A percentile compares a stretch with the other conserved stretches of the same genome.
phyloP scores from a whole-genome alignment of 257 asterid genomes.

The Parsonsia alboflavescens region DNA sequence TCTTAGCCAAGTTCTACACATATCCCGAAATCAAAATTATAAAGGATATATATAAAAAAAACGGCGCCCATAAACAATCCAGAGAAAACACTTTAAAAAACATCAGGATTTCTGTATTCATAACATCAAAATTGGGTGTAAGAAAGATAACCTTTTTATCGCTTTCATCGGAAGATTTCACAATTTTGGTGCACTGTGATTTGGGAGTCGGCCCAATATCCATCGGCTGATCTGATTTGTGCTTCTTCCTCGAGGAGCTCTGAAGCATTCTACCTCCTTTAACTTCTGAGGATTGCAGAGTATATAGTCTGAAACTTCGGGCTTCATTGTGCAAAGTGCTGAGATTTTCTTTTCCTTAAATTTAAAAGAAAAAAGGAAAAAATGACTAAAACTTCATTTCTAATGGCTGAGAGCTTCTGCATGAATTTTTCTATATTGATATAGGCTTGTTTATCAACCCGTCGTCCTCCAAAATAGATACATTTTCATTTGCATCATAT shows the following conservation, averaged over 20 bases:
- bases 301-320: not conserved
- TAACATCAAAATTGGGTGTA: not conserved
- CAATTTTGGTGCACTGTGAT: conserved; percentile 48
- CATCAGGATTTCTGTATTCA: not conserved
- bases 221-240: conserved; percentile 50
- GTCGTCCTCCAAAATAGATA: no score
- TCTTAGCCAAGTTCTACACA: conserved; percentile 47
- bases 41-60: not conserved
- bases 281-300: not conserved
- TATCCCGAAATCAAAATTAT: not conserved
- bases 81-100: not conserved
- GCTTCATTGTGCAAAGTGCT: not conserved
- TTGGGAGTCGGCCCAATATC: conserved; percentile 39
- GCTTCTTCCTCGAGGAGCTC: conserved; percentile 31
- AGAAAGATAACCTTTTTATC: conserved; percentile 44
- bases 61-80: not conserved
- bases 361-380: no score
- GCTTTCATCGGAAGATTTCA: conserved; percentile 56
- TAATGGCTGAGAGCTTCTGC: no score
- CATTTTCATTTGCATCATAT: no score
- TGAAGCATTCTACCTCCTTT: conserved; percentile 39
- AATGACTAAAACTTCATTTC: no score
- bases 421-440: no score
- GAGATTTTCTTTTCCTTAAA: not conserved
- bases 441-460: no score